These are phyloP conservation scores for Tuber melanosporum DNA, from an alignment of 495 filamentous ascomycete species.

Conservation along the genomic window DNA sequence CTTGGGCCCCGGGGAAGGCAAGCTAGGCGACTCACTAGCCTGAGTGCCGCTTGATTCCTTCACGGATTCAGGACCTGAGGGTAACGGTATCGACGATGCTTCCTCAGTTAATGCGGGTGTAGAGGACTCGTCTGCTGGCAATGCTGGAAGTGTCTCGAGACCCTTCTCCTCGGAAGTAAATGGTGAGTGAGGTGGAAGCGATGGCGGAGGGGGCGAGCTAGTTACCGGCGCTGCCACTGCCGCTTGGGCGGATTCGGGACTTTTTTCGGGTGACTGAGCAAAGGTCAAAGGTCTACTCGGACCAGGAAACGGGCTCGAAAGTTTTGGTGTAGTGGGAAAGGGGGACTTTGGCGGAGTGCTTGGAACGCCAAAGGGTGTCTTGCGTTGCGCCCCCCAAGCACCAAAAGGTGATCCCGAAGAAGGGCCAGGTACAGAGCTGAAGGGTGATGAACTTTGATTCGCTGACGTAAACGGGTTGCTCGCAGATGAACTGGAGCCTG, in stretches of 20 bases:
- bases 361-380: conserved; percentile 8
- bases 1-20: conserved; percentile 42
- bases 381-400: background rate
- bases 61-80: background rate
- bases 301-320: conserved; percentile 20
- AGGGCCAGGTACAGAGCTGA: conserved; percentile 10
- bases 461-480: conserved; percentile 21
- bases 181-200: background rate
- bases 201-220: background rate
- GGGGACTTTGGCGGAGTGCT: conserved; percentile 8
- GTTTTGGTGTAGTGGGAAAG: conserved; percentile 10
- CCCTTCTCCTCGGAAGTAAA: background rate
- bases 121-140: background rate
- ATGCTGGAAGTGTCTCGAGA: background rate
- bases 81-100: conserved; percentile 1
- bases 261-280: background rate
- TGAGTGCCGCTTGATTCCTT: conserved; percentile 22
- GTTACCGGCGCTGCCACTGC: background rate
- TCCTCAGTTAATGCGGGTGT: background rate
- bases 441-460: conserved; percentile 17
- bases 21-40: conserved; percentile 31
- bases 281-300: background rate
- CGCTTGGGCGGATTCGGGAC: background rate
- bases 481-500: background rate
- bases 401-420: conserved; percentile 15